Base-by-base conservation (phyloP, 768 basidiomycete genomes). In the Hebeloma cylindrosporum region DNA sequence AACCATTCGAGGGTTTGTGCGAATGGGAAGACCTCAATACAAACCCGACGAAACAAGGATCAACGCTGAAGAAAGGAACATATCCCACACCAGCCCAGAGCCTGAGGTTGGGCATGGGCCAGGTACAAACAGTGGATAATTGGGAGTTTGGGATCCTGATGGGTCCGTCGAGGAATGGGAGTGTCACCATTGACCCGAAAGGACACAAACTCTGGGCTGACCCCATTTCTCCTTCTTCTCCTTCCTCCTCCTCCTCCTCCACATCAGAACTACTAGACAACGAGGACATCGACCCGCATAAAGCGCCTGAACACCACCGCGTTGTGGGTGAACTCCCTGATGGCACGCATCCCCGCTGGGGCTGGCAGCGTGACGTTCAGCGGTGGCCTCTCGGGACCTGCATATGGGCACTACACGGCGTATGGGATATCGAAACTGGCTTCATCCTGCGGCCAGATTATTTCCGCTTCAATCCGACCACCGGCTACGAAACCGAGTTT, bases 71-170 rank as follows among this genome's bases (percentile, higher is more conserved):
- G 60, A 95, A 93, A 62, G 96, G 95, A 0, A 80, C 91, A 0
- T 72, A 82, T 42, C 94, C 96, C 0, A 90, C 88, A 0, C 89
- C 93, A 0, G 77, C 86, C 5, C 89, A 98, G 63, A 82, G 82
- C 2, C 67, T 99, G 44, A 75, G 82, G 2, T 75, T 99, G 1
- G 95, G 91, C 5, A 92, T 95, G 87, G 96, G 96, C 3, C 67
- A 83, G 49, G 71, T 80, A 4, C 82, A 90, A 63, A 85, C 81
- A 0, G 79, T 97, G 18, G 89, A 95, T 20, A 78, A 84, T 60
- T 95, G 83, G 77, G 71, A 76, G 9, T 95, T 97, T 61, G 81
- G 85, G n/a, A n/a, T n/a, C 17, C 60, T 77, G 1, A 78, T 90
- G 50, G 96, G 96, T 0, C 91, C 93, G 11, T 71, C 70, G 40